Evolutionary conservation across 73 alveolate species (phyloP), one percentile per base, ranked within the genome.

Genomic region (Paramecium primaurelia): DNA sequence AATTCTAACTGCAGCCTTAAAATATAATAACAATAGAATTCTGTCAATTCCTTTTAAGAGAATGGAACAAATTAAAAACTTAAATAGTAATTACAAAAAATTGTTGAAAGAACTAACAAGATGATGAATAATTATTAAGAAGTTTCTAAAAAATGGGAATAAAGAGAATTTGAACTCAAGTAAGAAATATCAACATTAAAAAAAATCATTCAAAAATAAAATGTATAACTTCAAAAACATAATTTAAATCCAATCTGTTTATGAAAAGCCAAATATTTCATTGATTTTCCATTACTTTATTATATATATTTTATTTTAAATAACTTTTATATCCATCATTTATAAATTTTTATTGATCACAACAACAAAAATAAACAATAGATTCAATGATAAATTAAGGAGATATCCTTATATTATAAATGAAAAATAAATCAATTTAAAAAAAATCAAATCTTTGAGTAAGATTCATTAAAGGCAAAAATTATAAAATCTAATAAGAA

Each of bases 1-100:
- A 73, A 40, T 73, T 37, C 60, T 73, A 73, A 73, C 59, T 37
- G 47, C 47, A 73, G 87, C 87, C 37, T 73, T 73, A 37, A 73
- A 73, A 34, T 64, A 32, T 5, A 28, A 32, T 11, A 64, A 34
- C 84, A 28, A 34, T 34, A 51, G 26, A 73, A 40, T 36, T 73
- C 87, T 73, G 68, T 73, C 59, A 1, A 34, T 36, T 68, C 87
- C 0, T 73, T 73, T 25, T 16, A 73, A 36, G 87, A 37, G 64
- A 40, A 32, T 34, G 87, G 59, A 38, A 36, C 47, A 44, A 73
- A 73, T 16, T 4, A 73, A 30, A 73, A 73, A 44, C 37, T 73
- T 14, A 14, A 73, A 73, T 32, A 73, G 26, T 16, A 73, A 37
- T 73, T 73, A 40, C 20, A 34, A 36, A 37, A 73, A 73, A 6